These are phyloP conservation scores for Leishmania amazonensis DNA, from an alignment of 208 protist genomes.

Conservation along the genomic window DNA sequence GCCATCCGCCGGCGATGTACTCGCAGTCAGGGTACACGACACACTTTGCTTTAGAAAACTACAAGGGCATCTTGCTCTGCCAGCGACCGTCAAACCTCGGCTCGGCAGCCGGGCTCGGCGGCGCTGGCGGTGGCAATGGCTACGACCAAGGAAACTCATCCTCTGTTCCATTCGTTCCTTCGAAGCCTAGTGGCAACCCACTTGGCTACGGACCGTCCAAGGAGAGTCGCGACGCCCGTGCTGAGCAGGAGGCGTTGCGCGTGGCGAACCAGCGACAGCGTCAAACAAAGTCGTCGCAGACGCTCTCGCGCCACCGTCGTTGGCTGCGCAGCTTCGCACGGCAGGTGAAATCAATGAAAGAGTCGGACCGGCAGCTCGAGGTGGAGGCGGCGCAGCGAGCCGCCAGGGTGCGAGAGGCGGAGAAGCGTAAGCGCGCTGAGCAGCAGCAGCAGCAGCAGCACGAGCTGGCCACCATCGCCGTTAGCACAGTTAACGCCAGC, in stretches of 20 bases:
- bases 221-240: conserved; percentile 50
- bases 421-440: conserved; percentile 28
- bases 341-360: conserved; percentile 84
- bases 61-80: conserved; percentile 92
- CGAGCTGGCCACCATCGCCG: not conserved
- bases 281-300: conserved; percentile 50
- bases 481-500: not conserved
- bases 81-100: conserved; percentile 62
- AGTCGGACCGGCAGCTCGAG: conserved; percentile 64
- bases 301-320: conserved; percentile 71
- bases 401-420: conserved; percentile 39
- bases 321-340: conserved; percentile 86
- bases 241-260: conserved; percentile 47
- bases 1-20: conserved; percentile 85
- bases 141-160: conserved; percentile 2
- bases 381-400: conserved; percentile 64
- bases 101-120: conserved; percentile 13
- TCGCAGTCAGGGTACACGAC: conserved; percentile 34
- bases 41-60: conserved; percentile 83
- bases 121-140: not conserved
- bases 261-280: conserved; percentile 55
- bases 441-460: conserved; percentile 18
- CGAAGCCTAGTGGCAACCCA: conserved; percentile 49
- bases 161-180: conserved; percentile 55
- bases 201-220: conserved; percentile 68